Evolutionary conservation across 352 stramenopile species (phyloP).

Genomic region (Elongisporangium anandrum): DNA sequence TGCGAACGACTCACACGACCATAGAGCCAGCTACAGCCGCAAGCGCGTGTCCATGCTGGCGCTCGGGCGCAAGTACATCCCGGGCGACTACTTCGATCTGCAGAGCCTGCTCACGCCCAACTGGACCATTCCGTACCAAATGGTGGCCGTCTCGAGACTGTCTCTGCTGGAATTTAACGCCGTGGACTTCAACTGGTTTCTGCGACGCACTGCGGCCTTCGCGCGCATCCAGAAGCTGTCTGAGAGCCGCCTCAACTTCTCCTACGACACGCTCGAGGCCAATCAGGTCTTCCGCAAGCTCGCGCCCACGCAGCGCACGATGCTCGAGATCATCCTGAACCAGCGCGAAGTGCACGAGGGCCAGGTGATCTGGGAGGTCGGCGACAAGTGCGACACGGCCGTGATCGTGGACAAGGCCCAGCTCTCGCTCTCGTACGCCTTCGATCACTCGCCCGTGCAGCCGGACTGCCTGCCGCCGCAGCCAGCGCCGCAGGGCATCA

Average conservation of each 20-base stretch:
- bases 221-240: conserved; percentile 69
- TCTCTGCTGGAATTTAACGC: conserved; percentile 80
- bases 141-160: conserved; percentile 60
- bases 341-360: conserved; percentile 52
- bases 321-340: conserved; percentile 77
- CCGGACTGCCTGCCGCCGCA: conserved; percentile 2
- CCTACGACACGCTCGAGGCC: conserved; percentile 72
- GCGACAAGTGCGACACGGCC: conserved; percentile 56
- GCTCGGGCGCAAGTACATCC: conserved; percentile 69
- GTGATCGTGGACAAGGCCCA: conserved; percentile 79
- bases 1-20: conserved; percentile 16
- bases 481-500: conserved; percentile 8
- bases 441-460: not conserved
- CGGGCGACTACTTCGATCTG: conserved; percentile 88
- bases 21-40: conserved; percentile 20
- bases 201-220: conserved; percentile 64
- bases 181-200: conserved; percentile 84
- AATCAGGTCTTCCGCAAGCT: conserved; percentile 81
- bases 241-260: conserved; percentile 72
- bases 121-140: conserved; percentile 56
- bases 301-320: conserved; percentile 80
- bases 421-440: conserved; percentile 51
- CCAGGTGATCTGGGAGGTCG: conserved; percentile 70
- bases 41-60: conserved; percentile 63
- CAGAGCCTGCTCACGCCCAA: conserved; percentile 74